phyloP scores from a whole-genome alignment of 2,329 filamentous ascomycete species.

The Simplicillium sp. region DNA sequence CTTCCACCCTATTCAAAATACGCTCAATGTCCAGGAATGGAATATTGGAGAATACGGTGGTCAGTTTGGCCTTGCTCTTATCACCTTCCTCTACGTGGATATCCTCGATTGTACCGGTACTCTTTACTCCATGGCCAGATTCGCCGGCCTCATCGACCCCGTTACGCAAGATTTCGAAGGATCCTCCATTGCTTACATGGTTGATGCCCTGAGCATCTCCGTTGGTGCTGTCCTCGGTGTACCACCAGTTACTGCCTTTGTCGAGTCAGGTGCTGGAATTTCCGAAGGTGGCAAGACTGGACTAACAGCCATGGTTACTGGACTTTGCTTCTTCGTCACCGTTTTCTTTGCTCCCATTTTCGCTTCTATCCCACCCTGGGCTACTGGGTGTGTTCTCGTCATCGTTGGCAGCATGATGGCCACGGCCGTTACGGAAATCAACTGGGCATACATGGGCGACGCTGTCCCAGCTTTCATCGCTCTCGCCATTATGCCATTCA shows the following conservation, averaged over 20 bases:
- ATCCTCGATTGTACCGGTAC: constrained; percentile 83
- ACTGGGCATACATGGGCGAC: constrained; percentile 81
- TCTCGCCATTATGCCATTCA: constrained; percentile 81
- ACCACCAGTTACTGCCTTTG: constrained; percentile 76
- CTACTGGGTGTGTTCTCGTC: constrained; percentile 79
- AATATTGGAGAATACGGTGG: constrained; percentile 57
- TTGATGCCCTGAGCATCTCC: constrained; percentile 70
- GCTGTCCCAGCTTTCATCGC: constrained; percentile 77
- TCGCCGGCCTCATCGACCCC: constrained; percentile 71
- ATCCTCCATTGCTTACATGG: constrained; percentile 72
- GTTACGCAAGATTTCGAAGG: constrained; percentile 82
- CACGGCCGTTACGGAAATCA: constrained; percentile 68
- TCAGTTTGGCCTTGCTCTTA: constrained; percentile 73
- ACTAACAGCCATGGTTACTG: constrained; percentile 69
- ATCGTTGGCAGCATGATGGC: constrained; percentile 87
- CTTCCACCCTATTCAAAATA: constrained; percentile 67
- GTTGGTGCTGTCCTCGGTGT: constrained; percentile 71
- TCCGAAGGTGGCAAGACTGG: constrained; percentile 80
- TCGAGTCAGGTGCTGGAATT: constrained; percentile 85
- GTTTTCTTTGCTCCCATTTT: constrained; percentile 89
- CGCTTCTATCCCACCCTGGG: constrained; percentile 81
- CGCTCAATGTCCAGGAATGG: constrained; percentile 66
- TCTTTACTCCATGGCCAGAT: constrained; percentile 82
- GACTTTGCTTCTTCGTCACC: constrained; percentile 76
- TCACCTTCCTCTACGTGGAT: constrained; percentile 86